Base-by-base conservation (phyloP, 2,329 filamentous ascomycete species). In the Talaromyces amestolkiae region DNA sequence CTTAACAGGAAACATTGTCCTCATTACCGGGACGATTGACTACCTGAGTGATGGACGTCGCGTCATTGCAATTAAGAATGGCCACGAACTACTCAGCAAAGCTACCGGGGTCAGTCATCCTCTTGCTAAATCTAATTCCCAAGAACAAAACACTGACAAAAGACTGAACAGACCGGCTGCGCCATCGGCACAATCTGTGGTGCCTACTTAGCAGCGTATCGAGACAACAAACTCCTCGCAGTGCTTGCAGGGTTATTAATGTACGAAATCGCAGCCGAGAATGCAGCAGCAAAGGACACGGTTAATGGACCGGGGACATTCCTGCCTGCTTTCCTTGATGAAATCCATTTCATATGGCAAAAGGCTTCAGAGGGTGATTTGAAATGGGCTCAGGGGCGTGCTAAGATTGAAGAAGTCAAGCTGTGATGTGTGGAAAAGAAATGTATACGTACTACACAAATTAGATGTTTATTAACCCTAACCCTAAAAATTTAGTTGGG, bases 241-340 rank as follows among this genome's bases (percentile, higher is more conserved):
- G 86, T 88, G 0, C 75, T 96, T 1, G 87, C 92, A 0, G 93
- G 84, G 0, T 78, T 96, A 19, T 76, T 95, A 69, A 85, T 92
- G 75, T 97, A 90, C 74, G 93, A 95, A 75, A 85, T 91, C 69
- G 89, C 89, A 1, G 91, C 92, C 0, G 89, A 94, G 79, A 78
- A 80, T n/a, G 87, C 87, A n/a, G 84, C 81, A 2, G 66, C 67
- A 9, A 80, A 87, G 61, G 76, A 80, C 0, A 84, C 88, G 68
- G 91, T 95, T 3, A 83, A 82, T 66, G 94, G 94, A 0, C 93
- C 94, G 0, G 94, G 94, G 0, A 92, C 88, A 0, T 97, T 97
- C 80, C 88, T 96, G 13, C 90, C 92, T 0, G 89, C 89, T 0
- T 93, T 97, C 72, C 80, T 97, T 49, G 94, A 98, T 71, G 90